phyloP scores from a whole-genome alignment of 331 rosid genomes.

The Rosa hybrid region DNA sequence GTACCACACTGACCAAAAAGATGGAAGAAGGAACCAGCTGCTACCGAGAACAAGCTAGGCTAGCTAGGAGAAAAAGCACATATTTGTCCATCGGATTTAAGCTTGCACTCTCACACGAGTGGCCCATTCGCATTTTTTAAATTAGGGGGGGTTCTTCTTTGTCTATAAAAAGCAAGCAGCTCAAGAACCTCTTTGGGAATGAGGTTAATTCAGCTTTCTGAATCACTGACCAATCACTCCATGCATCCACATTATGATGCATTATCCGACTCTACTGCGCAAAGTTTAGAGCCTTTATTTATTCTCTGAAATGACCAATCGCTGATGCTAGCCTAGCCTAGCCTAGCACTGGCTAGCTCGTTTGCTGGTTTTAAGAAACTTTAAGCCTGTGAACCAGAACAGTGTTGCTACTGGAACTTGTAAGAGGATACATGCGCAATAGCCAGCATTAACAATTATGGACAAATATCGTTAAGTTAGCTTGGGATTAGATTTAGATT shows the following conservation, averaged over 20 bases:
- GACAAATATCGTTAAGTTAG: not conserved
- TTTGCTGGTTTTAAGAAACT: slow-evolving; percentile 6
- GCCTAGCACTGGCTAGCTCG: not conserved
- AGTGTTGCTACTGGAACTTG: not conserved
- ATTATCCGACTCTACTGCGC: not conserved
- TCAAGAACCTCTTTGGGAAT: slow-evolving; percentile 18
- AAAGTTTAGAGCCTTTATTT: not conserved
- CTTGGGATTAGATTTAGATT: not conserved
- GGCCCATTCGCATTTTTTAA: not conserved
- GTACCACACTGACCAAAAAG: not conserved
- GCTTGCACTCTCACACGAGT: not conserved
- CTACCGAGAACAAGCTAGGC: not conserved
- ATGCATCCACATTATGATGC: not conserved
- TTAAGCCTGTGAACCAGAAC: not conserved
- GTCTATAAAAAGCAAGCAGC: slow-evolving; percentile 16
- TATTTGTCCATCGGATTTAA: not conserved
- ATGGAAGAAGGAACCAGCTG: not conserved
- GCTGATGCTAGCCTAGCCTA: not conserved
- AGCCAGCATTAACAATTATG: not conserved
- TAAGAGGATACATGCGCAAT: not conserved
- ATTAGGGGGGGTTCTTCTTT: not conserved
- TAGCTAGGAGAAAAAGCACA: not conserved
- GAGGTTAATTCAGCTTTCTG: slow-evolving; percentile 17
- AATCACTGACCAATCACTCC: slow-evolving; percentile 11
- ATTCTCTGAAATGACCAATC: slow-evolving; percentile 39